These are phyloP conservation scores for Beauveria sp. DNA, from an alignment of 2,329 filamentous ascomycete species.

Conservation along the genomic window DNA sequence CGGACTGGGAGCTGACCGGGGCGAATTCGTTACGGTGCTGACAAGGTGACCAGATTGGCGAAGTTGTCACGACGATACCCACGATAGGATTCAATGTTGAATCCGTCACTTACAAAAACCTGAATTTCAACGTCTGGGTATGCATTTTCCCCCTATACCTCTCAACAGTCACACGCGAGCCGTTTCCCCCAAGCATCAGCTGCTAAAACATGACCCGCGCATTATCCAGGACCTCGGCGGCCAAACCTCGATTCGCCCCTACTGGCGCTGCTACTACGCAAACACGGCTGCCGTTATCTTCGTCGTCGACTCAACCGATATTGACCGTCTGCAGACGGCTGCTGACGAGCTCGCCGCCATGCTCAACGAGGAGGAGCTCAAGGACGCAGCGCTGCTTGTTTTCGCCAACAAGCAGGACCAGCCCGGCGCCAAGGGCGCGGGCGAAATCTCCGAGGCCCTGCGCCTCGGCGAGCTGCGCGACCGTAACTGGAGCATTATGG, in stretches of 20 bases:
- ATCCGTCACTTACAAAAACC: slow-evolving; percentile 94
- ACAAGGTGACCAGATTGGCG: slow-evolving; percentile 65
- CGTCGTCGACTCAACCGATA: slow-evolving; percentile 96
- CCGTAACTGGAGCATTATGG: slow-evolving; percentile 98
- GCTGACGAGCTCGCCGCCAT: slow-evolving; percentile 89
- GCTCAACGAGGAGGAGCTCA: slow-evolving; percentile 94
- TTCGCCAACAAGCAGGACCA: slow-evolving; percentile 99
- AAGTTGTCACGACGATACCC: slow-evolving; percentile 97
- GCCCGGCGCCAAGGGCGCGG: slow-evolving; percentile 90
- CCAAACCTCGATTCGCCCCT: slow-evolving; percentile 96
- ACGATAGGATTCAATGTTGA: slow-evolving; percentile 99
- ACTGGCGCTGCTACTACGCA: slow-evolving; percentile 99
- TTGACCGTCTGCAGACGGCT: slow-evolving; percentile 86
- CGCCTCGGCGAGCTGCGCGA: slow-evolving; percentile 86
- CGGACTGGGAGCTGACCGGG: no score
- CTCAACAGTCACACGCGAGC: slow-evolving; percentile 5
- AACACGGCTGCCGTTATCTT: slow-evolving; percentile 98
- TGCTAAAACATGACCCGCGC: no score
- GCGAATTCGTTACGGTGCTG: background rate
- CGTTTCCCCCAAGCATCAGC: no score
- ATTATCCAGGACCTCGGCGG: slow-evolving; percentile 72
- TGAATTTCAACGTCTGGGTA: slow-evolving; percentile 99
- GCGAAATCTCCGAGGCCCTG: slow-evolving; percentile 91
- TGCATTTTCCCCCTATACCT: slow-evolving; percentile 21
- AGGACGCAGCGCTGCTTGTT: slow-evolving; percentile 84